Base-by-base conservation (phyloP, 345 rosid species). In the Physaria fendleri region DNA sequence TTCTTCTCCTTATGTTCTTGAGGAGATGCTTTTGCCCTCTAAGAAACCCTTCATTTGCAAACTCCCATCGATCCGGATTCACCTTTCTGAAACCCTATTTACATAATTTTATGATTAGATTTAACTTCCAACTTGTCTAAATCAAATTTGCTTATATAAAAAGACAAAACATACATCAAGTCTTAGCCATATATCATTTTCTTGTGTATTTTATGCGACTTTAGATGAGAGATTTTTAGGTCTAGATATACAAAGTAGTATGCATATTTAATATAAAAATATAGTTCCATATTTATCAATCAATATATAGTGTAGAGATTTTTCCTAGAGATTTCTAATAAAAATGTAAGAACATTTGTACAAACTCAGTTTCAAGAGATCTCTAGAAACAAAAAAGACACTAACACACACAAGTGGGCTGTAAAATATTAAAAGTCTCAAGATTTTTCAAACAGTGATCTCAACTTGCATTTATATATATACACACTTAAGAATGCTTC, bases 81-180 rank as follows among this genome's bases (percentile, higher is more conserved):
- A 28, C 93, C 93, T 79, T 85, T 77, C 7, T 82, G 79, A 76
- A 85, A 85, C 41, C 97, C 97, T 88, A 63, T 30, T 16, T 38
- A 56, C 14, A 56, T 41, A 5, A 59, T 63, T 63, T 56, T 62
- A 63, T 56, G 69, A 25, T 63, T 41, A 70, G 45, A 66, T 41
- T 68, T 44, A 59, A 40, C 24, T 39, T 25, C 59, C 76, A 47
- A 38, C 68, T 48, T 40, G 25, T 46, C 8, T 41, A 8, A 22
- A 5, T 46, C 39, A 57, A 20, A 0, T 38, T 37, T 29, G 20
- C 27, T 22, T 2, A 39, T 8, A 35, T 29, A 45, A 1, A 53
- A 28, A 45, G 2, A 4, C 61, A 68, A 60, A 12, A 37, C 2
- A 3, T 39, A 20, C 35, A 49, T 22, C 23, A 30, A 32, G 8